Evolutionary conservation across 441 rosid species (phyloP).

Genomic region (Pelargonium cotyledonis): DNA sequence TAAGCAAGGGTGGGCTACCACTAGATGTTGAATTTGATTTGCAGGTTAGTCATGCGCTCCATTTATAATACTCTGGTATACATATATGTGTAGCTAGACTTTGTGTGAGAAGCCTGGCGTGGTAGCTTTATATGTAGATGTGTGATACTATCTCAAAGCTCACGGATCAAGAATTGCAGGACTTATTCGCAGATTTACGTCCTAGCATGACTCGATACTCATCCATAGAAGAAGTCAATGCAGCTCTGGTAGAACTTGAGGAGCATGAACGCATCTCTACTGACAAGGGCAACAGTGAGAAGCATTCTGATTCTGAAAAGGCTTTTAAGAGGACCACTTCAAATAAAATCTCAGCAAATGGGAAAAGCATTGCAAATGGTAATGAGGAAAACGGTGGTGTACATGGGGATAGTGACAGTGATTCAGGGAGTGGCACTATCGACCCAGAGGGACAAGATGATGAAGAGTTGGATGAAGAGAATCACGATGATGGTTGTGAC

Average conservation of each 20-base stretch:
- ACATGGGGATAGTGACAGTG: slow-evolving; percentile 71
- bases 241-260: slow-evolving; percentile 71
- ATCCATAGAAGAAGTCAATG: slow-evolving; percentile 76
- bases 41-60: slow-evolving; percentile 42
- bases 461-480: slow-evolving; percentile 78
- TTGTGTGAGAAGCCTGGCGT: too few relatives aligned
- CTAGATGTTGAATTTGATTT: slow-evolving; percentile 93
- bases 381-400: slow-evolving; percentile 64
- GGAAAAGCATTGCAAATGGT: slow-evolving; percentile 39
- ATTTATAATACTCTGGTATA: not conserved
- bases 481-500: slow-evolving; percentile 61
- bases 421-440: slow-evolving; percentile 76
- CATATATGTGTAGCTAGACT: too few relatives aligned
- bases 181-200: slow-evolving; percentile 83
- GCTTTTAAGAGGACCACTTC: slow-evolving; percentile 35
- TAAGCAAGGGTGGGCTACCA: slow-evolving; percentile 74
- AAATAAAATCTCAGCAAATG: slow-evolving; percentile 40
- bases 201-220: slow-evolving; percentile 74
- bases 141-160: slow-evolving; percentile 13
- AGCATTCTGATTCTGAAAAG: slow-evolving; percentile 60
- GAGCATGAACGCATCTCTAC: slow-evolving; percentile 60
- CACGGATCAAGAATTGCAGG: slow-evolving; percentile 44
- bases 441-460: slow-evolving; percentile 65
- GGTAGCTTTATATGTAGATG: not conserved
- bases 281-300: slow-evolving; percentile 55